Evolutionary conservation across 495 filamentous ascomycete species (phyloP), one percentile per base, ranked within the genome.

Genomic region (Aspergillus sparsus): DNA sequence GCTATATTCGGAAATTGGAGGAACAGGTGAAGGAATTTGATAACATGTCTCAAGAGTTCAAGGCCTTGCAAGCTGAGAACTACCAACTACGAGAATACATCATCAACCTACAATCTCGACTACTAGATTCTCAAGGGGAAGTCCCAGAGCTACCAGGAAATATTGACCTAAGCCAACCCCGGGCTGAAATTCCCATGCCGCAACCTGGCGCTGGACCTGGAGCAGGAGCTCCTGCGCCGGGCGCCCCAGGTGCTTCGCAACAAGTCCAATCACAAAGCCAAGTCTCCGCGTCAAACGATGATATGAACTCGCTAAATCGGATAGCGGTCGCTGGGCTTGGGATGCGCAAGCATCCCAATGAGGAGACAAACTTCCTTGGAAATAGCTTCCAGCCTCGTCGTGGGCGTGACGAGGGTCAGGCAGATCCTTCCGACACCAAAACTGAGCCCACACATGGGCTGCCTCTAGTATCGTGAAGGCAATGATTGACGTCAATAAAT

Each of bases 1-100:
- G 87, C 35, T 97, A 98, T 71, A 98, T 98, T 72, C 96, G 96
- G 78, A 92, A 93, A 70, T 82, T 98, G 13, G 94, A 98, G 71
- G 89, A 93, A 64, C 89, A 97, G 71, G 90, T 95, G 45, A 83
- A 89, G 61, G 89, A 91, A 16, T 86, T 83, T 66, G 82, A 84
- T 44, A 75, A 78, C 15, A 82, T 93, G 70, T 86, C 88, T 52
- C 83, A 87, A 53, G 85, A 78, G 52, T 89, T 82, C 67, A 92
- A 95, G 67, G 74, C 80, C 49, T 78, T 97, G 18, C 87, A 94
- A 64, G 77, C 81, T 32, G 95, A 98, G 69, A 96, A 97, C 74
- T 94, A 93, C 75, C 83, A 87, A 59, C 80, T 98, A 1, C 86
- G 92, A 39, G 91, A 97, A 66, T 97, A 98, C 74, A 87, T 96